These are phyloP conservation scores for Paramecium pentaurelia DNA, from an alignment of 73 alveolate species.

Conservation along the genomic window DNA sequence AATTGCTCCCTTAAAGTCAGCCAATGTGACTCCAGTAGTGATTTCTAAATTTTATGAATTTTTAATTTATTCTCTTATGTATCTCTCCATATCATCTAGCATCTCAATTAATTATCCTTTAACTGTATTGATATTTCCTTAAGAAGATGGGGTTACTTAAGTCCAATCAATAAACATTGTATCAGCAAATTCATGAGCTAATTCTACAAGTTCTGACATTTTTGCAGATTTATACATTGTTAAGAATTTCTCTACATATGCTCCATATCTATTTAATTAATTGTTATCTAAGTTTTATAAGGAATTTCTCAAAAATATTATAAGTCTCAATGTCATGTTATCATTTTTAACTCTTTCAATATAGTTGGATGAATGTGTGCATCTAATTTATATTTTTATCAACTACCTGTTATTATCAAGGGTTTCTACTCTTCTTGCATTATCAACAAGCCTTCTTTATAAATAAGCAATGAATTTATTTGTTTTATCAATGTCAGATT, in stretches of 20 bases:
- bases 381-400: not conserved
- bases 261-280: constrained; percentile 7
- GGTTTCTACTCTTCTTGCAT: constrained; percentile 1
- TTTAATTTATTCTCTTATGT: not conserved
- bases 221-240: constrained; percentile 10
- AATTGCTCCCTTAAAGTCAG: constrained; percentile 50
- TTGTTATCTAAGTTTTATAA: constrained; percentile 13
- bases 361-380: constrained; percentile 1
- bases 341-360: constrained; percentile 47
- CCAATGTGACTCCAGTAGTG: constrained; percentile 8
- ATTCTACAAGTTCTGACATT: constrained; percentile 28
- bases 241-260: constrained; percentile 28
- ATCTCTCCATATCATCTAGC: constrained; percentile 46
- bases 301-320: constrained; percentile 40
- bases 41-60: constrained; percentile 33
- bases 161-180: constrained; percentile 39
- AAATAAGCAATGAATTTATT: not conserved
- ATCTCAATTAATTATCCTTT: constrained; percentile 15
- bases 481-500: constrained; percentile 14
- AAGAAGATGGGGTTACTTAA: not conserved
- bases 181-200: constrained; percentile 15
- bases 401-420: constrained; percentile 10
- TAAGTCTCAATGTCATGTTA: constrained; percentile 26
- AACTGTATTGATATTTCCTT: not conserved
- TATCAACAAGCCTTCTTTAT: not conserved